Evolutionary conservation across 495 filamentous ascomycete genomes (phyloP).

Genomic region (Tricharina praecox): DNA sequence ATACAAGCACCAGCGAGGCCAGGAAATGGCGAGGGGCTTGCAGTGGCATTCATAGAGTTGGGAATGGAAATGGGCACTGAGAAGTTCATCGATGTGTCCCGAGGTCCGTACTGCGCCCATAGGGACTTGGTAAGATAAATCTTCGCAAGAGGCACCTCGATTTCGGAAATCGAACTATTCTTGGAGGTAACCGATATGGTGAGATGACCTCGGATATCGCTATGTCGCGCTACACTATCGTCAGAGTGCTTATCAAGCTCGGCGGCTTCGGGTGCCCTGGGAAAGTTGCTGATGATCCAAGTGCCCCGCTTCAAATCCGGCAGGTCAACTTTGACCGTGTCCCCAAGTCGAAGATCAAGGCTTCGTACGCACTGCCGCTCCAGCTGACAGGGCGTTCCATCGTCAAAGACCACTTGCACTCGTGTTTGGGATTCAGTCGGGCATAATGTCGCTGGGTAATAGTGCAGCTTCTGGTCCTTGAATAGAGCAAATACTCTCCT

Average conservation of each 20-base stretch:
- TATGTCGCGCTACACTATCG: too few species aligned
- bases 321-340: constrained; percentile 18
- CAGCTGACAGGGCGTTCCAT: constrained; percentile 15
- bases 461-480: constrained; percentile 17
- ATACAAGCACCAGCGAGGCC: too few species aligned
- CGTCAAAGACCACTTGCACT: constrained; percentile 20
- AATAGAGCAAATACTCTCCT: constrained; percentile 24
- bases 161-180: background rate
- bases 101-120: constrained; percentile 19
- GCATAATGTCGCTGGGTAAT: constrained; percentile 22
- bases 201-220: constrained; percentile 16
- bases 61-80: constrained; percentile 8
- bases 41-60: constrained; percentile 5
- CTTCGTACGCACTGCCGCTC: constrained; percentile 12
- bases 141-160: constrained; percentile 19
- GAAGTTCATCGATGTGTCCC: constrained; percentile 5
- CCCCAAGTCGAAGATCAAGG: constrained; percentile 20
- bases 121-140: constrained; percentile 22
- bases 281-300: constrained; percentile 15
- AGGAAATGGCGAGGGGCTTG: background rate
- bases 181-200: constrained; percentile 10
- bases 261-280: too few species aligned
- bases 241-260: too few species aligned
- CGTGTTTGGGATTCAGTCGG: constrained; percentile 1
- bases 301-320: constrained; percentile 15